Conservation (phyloP, 306 rosid species). For the Quillaja saponaria region DNA sequence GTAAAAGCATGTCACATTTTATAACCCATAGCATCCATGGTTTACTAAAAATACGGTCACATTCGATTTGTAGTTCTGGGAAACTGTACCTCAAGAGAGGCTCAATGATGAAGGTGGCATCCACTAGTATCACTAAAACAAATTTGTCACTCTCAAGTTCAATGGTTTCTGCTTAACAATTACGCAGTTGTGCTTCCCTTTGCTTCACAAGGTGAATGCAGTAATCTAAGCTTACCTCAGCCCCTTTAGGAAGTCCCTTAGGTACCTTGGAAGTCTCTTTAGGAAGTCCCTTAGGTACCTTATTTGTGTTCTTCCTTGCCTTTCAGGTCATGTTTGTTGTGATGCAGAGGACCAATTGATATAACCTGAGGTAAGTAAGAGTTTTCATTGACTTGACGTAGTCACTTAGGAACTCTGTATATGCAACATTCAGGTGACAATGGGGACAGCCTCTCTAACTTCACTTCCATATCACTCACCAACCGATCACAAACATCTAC, state of each 20-base stretch:
- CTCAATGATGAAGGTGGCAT: slow-evolving; percentile 15
- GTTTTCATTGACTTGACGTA: background rate
- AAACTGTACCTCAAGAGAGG: background rate
- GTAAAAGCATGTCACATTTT: background rate
- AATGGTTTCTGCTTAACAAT: background rate
- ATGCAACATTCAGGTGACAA: slow-evolving; percentile 1
- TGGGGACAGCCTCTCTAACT: background rate
- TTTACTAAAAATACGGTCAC: too few relatives aligned
- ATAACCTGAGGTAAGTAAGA: slow-evolving; percentile 3
- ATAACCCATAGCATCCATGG: background rate
- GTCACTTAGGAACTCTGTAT: background rate
- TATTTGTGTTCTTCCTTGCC: background rate
- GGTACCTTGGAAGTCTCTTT: background rate
- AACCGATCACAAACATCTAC: background rate
- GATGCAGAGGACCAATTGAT: slow-evolving; percentile 20
- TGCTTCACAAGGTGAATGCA: background rate
- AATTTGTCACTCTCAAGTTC: background rate
- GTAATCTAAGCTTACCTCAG: background rate
- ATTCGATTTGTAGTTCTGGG: background rate
- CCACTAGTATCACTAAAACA: slow-evolving; percentile 15
- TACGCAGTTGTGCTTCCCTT: background rate
- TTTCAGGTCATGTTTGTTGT: background rate
- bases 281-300: background rate
- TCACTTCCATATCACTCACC: background rate
- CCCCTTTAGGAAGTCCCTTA: background rate